Evolutionary conservation across 177 flowering plant genomes (phyloP), one percentile per base, ranked within the genome.

Genomic region (Vitis hybrid): DNA sequence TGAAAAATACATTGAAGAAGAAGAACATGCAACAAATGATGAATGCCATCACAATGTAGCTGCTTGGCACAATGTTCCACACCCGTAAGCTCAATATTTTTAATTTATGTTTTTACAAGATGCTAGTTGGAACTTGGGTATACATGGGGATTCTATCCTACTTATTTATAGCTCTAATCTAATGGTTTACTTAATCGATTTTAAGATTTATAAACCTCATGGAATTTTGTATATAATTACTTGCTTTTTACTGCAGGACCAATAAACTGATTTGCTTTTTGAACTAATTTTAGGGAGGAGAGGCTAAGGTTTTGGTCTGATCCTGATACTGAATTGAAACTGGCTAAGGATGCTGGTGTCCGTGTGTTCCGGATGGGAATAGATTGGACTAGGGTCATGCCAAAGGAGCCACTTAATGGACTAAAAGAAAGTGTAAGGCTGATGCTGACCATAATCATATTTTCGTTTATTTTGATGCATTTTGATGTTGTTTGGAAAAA

Each of bases 241-340:
- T 39, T 64, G n/a, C 39, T 49, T 16, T 18, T 64, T 52, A 2
- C 21, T 18, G 18, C 10, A 6, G 49, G 21, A 56, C 61, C 18
- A 56, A 16, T 39, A 62, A 22, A 22, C 15, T 10, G 26, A 13
- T 49, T 67, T 57, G 13, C 65, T 76, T 39, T 39, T 39, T 77
- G 31, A 60, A 59, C 70, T 59, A 49, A 33, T 86, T 78, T 75
- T 85, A 93, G 99, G 84, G 89, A 91, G 77, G 96, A 95, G 83
- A 88, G 99, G 79, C 78, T 95, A 57, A 83, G 89, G 75, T 95
- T 95, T 88, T 95, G 99, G 99, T 91, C 99, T 70, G 97, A 95
- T 77, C 99, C 99, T 76, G 99, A 95, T 74, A 89, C 84, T n/a
- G 99, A 95, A 69, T 66, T 93, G 75, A 86, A 89, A 77, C 79